Evolutionary conservation across 2,329 filamentous ascomycete genomes (phyloP).

Genomic region (Myriosclerotinia duriaeana): DNA sequence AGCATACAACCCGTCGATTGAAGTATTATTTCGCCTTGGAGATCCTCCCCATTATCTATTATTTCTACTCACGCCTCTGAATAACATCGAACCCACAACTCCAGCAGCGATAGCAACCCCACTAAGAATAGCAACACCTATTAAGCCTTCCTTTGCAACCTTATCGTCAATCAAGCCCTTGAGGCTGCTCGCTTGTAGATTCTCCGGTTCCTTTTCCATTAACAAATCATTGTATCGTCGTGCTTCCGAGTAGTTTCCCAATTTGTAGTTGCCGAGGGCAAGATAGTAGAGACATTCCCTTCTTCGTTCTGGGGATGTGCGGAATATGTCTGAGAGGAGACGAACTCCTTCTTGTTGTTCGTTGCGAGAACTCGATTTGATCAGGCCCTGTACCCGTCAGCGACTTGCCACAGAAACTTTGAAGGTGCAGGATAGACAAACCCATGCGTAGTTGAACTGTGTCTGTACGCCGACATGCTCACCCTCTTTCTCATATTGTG

Average conservation of each 20-base stretch:
- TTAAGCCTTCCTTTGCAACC: conserved; percentile 88
- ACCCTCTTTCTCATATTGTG: conserved; percentile 96
- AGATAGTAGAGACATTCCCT: conserved; percentile 99
- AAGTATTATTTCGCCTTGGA: background rate
- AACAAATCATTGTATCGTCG: conserved; percentile 91
- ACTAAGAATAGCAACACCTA: conserved; percentile 93
- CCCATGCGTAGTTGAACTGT: conserved; percentile 99
- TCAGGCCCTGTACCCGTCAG: conserved; percentile 69
- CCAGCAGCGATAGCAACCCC: conserved; percentile 90
- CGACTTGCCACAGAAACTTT: background rate
- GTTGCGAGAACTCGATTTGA: conserved; percentile 80
- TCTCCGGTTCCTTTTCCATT: conserved; percentile 85
- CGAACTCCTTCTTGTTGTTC: conserved; percentile 95
- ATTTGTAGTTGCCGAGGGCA: conserved; percentile 94
- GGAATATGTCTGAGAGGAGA: conserved; percentile 94
- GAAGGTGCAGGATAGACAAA: conserved; percentile 46
- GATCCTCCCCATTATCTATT: conserved; percentile 31
- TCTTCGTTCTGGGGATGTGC: conserved; percentile 84
- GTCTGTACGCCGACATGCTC: conserved; percentile 96
- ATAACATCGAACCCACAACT: conserved; percentile 83
- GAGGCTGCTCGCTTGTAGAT: conserved; percentile 86
- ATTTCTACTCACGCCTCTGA: conserved; percentile 69
- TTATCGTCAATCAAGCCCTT: conserved; percentile 90
- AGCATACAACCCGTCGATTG: background rate
- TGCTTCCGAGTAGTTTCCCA: conserved; percentile 95